phyloP scores from a whole-genome alignment of 371 early-diverging fungal species.

The Mortierella sp. region DNA sequence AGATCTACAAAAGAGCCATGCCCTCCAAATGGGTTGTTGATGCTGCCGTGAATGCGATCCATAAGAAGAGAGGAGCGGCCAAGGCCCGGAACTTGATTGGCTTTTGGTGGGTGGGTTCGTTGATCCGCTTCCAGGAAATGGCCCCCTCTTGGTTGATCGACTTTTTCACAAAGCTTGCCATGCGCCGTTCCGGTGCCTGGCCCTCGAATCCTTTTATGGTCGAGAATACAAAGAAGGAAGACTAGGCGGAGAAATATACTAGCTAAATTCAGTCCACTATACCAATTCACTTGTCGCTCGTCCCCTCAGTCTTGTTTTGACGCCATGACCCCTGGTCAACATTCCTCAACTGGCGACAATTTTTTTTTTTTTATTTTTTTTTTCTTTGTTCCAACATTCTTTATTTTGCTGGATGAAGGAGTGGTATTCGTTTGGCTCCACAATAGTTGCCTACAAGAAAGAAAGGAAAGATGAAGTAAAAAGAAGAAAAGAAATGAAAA shows the following conservation, averaged over 20 bases:
- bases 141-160: conserved; percentile 54
- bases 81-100: conserved; percentile 52
- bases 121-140: conserved; percentile 42
- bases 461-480: too few species aligned
- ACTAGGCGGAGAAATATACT: background rate
- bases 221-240: conserved; percentile 22
- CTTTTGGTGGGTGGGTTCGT: conserved; percentile 46
- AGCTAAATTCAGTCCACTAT: too few species aligned
- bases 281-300: too few species aligned
- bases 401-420: too few species aligned
- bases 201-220: conserved; percentile 50
- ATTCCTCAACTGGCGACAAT: too few species aligned
- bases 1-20: conserved; percentile 36
- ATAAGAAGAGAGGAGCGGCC: conserved; percentile 32
- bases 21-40: conserved; percentile 55
- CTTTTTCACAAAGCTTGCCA: conserved; percentile 47
- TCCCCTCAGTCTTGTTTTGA: background rate
- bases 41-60: conserved; percentile 40
- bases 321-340: too few species aligned
- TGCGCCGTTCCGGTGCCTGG: conserved; percentile 53
- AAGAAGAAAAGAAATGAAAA: too few species aligned
- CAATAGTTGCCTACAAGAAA: too few species aligned
- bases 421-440: too few species aligned
- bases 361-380: too few species aligned
- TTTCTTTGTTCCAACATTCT: too few species aligned